phyloP scores from a whole-genome alignment of 441 rosid species.

The Eutrema salsugineum region DNA sequence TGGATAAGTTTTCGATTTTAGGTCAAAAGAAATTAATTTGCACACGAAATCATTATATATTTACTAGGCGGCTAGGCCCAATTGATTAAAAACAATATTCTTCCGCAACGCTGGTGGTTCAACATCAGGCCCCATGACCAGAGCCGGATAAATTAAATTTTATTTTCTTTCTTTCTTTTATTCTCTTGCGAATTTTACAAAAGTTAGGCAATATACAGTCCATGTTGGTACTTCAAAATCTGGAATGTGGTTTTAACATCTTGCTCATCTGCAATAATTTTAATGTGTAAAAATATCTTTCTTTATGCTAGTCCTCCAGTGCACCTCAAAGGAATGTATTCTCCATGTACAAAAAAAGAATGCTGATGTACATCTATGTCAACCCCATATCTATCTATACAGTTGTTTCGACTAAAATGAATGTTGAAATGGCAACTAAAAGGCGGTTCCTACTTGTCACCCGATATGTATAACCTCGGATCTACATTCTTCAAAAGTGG shows the following conservation, averaged over 20 bases:
- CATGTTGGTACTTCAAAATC: neutral
- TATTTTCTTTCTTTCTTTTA: too few species aligned
- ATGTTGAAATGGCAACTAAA: neutral
- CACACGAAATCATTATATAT: neutral
- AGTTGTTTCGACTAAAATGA: neutral
- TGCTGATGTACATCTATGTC: constrained; percentile 10
- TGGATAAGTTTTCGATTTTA: constrained; percentile 19
- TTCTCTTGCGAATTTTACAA: too few species aligned
- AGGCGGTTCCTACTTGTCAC: neutral
- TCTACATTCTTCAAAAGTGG: neutral
- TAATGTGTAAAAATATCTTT: neutral
- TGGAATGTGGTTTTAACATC: neutral
- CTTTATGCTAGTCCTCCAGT: neutral
- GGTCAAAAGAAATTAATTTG: constrained; percentile 1
- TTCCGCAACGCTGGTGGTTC: neutral
- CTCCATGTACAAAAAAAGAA: constrained; percentile 16
- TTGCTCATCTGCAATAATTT: neutral
- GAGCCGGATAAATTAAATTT: too few species aligned
- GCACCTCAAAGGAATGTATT: constrained; percentile 1
- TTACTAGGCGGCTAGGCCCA: neutral
- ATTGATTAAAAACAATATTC: neutral
- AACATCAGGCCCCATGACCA: neutral
- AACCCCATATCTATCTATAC: constrained; percentile 15
- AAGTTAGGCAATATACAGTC: too few species aligned
- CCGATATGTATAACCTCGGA: neutral